phyloP scores from a whole-genome alignment of 2,329 filamentous ascomycete species.

The Diplodia corticola region DNA sequence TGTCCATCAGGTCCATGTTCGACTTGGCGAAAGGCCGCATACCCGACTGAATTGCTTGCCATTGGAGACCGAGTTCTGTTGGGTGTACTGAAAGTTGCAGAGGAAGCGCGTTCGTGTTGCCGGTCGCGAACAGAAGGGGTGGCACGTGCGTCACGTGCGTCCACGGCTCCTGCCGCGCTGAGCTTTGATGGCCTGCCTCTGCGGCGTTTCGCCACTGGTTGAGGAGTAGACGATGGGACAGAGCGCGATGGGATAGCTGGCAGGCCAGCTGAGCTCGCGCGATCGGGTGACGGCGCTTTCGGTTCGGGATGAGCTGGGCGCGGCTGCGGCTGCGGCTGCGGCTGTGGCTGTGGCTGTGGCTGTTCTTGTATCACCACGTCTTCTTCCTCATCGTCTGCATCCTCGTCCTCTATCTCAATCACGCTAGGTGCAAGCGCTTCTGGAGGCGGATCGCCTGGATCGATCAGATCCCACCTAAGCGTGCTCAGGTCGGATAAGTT shows the following conservation, averaged over 20 bases:
- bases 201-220: neutral
- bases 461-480: slow-evolving; percentile 62
- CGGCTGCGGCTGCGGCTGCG: neutral
- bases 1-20: slow-evolving; percentile 37
- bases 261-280: neutral
- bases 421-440: slow-evolving; percentile 35
- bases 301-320: neutral
- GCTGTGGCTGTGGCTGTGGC: neutral
- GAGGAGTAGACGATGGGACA: neutral
- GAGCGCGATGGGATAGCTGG: neutral
- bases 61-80: slow-evolving; percentile 13
- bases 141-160: slow-evolving; percentile 12
- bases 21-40: slow-evolving; percentile 44
- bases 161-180: neutral
- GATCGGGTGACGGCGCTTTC: neutral
- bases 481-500: slow-evolving; percentile 56
- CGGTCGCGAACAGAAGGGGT: slow-evolving; percentile 16
- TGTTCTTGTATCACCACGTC: slow-evolving; percentile 2
- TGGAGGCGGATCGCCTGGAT: slow-evolving; percentile 53
- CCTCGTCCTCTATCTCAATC: slow-evolving; percentile 31
- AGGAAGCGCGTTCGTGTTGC: neutral
- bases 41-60: slow-evolving; percentile 36
- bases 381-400: slow-evolving; percentile 36
- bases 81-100: neutral
- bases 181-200: neutral